Evolutionary conservation across 306 rosid genomes (phyloP).

Genomic region (barrel medic (Medicago truncatula)): MtrunA17r5.0-ANR NC_053044.1:58243501-58244000

Average conservation of each 20-base stretch:
- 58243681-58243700: not conserved
- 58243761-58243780: constrained; percentile 13
- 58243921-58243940: constrained; percentile 69
- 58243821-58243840: not conserved
- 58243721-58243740: not conserved
- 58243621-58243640: not conserved
- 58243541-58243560: not conserved
- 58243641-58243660: not conserved
- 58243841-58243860: not conserved
- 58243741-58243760: not conserved
- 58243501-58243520: not conserved
- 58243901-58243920: constrained; percentile 77
- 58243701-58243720: not conserved
- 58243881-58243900: constrained; percentile 69
- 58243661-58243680: not conserved
- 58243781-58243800: not conserved
- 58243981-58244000: not conserved
- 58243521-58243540: not conserved
- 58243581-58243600: not conserved
- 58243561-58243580: not conserved
- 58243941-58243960: constrained; percentile 29
- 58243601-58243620: not conserved
- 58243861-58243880: constrained; percentile 71
- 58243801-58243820: not conserved
- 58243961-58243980: not conserved